Conservation (phyloP, 2,329 filamentous ascomycete genomes). For the Rhinocladiella similis region DNA sequence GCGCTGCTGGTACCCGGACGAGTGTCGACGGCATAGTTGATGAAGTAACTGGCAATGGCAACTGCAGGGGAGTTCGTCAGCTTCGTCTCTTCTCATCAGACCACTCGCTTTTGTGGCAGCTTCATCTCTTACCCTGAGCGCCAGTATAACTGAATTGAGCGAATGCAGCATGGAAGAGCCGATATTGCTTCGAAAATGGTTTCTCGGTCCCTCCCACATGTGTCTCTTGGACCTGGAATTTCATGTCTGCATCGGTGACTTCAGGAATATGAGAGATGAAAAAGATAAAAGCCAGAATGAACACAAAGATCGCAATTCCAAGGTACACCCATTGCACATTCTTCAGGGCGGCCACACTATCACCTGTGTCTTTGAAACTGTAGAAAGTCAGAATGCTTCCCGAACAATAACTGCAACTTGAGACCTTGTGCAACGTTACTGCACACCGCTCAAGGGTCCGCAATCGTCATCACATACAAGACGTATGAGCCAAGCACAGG, state of each 20-base stretch:
- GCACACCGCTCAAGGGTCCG: background rate
- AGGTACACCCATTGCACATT: conserved; percentile 79
- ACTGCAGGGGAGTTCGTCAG: conserved; percentile 32
- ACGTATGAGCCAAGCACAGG: conserved; percentile 64
- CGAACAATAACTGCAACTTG: no score
- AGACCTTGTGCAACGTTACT: background rate
- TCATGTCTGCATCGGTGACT: conserved; percentile 70
- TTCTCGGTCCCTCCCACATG: conserved; percentile 58
- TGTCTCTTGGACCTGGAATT: conserved; percentile 58
- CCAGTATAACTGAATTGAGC: conserved; percentile 81
- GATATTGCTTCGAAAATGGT: conserved; percentile 69
- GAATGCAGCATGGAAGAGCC: conserved; percentile 71
- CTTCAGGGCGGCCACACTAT: conserved; percentile 57
- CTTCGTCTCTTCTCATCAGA: no score
- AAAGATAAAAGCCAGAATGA: conserved; percentile 63
- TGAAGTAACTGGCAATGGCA: conserved; percentile 61
- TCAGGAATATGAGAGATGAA: conserved; percentile 68
- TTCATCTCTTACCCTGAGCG: conserved; percentile 52
- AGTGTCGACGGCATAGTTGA: conserved; percentile 68
- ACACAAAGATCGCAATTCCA: conserved; percentile 71
- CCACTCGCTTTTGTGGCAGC: background rate
- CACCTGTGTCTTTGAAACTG: conserved; percentile 66
- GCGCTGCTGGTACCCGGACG: conserved; percentile 54
- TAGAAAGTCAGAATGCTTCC: conserved; percentile 48
- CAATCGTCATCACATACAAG: background rate